phyloP scores from a whole-genome alignment of 2,329 filamentous ascomycete genomes.

The Xylariales sp. region DNA sequence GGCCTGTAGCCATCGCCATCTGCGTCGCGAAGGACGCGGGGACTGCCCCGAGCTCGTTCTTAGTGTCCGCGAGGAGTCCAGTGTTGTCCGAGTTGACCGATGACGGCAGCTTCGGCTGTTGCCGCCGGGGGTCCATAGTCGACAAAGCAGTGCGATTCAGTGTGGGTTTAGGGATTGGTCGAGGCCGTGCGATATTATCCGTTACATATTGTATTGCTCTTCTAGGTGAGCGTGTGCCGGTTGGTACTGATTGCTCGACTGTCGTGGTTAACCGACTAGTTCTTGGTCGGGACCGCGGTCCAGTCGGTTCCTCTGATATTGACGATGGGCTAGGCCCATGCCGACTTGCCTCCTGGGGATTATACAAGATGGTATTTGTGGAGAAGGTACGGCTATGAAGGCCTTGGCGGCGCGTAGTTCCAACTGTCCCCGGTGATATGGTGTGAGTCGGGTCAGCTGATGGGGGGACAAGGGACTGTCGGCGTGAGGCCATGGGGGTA shows the following conservation, averaged over 20 bases:
- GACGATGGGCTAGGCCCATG: constrained; percentile 55
- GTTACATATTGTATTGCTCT: constrained; percentile 57
- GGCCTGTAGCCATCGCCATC: constrained; percentile 78
- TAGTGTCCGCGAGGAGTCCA: constrained; percentile 58
- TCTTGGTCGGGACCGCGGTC: constrained; percentile 51
- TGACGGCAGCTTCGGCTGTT: constrained; percentile 64
- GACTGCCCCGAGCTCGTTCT: constrained; percentile 71
- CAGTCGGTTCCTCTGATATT: constrained; percentile 54
- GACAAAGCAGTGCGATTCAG: constrained; percentile 67
- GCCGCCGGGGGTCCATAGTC: constrained; percentile 60
- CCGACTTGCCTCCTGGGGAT: constrained; percentile 66
- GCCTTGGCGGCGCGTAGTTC: constrained; percentile 52
- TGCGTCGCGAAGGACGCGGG: constrained; percentile 85
- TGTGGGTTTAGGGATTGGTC: constrained; percentile 68
- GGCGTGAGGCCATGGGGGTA: constrained; percentile 59
- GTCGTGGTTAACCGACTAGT: constrained; percentile 54
- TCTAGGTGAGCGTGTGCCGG: constrained; percentile 59
- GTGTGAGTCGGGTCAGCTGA: constrained; percentile 49
- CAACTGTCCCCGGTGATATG: constrained; percentile 50
- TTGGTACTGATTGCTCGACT: constrained; percentile 53
- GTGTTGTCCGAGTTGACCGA: constrained; percentile 73
- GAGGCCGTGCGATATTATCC: constrained; percentile 61
- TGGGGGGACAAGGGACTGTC: constrained; percentile 50
- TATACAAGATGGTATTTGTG: constrained; percentile 85
- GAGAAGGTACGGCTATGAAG: constrained; percentile 80